Conservation (phyloP, 2,329 filamentous ascomycete species). For the Leptographium flavum region DNA sequence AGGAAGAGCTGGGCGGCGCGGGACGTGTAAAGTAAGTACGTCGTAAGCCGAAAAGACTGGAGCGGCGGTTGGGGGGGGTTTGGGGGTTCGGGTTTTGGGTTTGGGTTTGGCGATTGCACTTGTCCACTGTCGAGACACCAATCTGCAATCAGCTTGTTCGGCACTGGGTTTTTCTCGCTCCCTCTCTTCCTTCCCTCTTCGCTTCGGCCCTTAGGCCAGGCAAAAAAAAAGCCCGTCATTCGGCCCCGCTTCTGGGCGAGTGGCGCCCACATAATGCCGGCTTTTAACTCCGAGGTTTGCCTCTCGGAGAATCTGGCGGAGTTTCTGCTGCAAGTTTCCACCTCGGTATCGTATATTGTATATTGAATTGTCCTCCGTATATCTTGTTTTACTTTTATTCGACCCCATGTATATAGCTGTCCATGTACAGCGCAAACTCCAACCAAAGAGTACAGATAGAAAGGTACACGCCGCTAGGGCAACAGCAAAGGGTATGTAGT, state of each 20-base stretch:
- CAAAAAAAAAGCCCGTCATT: neutral
- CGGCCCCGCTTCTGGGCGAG: neutral
- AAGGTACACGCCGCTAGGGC: neutral
- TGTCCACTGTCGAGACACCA: neutral
- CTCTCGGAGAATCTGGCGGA: too few species aligned
- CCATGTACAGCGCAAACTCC: too few species aligned
- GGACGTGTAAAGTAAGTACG: too few species aligned
- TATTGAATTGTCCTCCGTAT: too few species aligned
- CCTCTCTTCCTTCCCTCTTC: too few species aligned
- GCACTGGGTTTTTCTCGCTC: neutral
- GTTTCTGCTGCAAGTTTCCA: too few species aligned
- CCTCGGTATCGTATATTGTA: too few species aligned
- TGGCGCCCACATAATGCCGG: neutral
- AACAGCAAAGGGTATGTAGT: conserved; percentile 1
- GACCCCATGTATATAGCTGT: too few species aligned
- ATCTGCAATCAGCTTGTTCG: neutral
- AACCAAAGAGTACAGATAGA: neutral
- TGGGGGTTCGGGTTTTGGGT: neutral
- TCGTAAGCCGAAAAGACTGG: too few species aligned
- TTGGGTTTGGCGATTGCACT: neutral
- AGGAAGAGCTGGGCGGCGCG: too few species aligned
- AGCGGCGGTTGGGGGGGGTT: neutral
- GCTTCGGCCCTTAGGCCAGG: neutral
- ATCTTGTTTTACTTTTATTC: too few species aligned
- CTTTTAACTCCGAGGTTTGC: neutral